A percentile compares a stretch with the other conserved stretches of the same genome.
phyloP scores from a whole-genome alignment of 192 early-diverging fungal species.

The Coemansia sp. region DNA sequence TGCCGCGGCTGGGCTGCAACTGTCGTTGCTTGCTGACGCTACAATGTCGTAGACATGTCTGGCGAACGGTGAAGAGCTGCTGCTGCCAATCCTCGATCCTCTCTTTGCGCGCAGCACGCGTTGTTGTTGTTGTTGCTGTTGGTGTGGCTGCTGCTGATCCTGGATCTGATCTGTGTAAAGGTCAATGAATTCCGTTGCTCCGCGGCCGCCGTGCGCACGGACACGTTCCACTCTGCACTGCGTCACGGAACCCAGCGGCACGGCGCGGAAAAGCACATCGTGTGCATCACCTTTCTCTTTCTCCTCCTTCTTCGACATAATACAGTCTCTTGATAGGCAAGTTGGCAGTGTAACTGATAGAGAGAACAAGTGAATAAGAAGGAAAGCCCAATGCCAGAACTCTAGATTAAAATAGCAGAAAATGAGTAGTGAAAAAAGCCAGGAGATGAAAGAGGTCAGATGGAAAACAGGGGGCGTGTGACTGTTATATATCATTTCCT shows the following conservation, averaged over 20 bases:
- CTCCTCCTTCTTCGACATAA: background rate
- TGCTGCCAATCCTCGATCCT: background rate
- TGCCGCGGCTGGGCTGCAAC: background rate
- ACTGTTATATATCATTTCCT: no score
- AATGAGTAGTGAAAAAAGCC: background rate
- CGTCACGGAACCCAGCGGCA: constrained; percentile 18
- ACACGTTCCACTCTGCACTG: constrained; percentile 30
- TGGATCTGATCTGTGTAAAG: background rate
- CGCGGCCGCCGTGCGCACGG: background rate
- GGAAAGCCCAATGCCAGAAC: background rate
- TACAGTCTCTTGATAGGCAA: background rate
- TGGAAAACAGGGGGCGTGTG: no score
- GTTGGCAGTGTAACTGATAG: background rate
- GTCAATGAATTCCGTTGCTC: background rate
- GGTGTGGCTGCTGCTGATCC: constrained; percentile 1
- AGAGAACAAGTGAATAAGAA: background rate
- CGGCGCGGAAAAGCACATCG: constrained; percentile 9
- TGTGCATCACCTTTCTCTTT: background rate
- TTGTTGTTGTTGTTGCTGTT: background rate
- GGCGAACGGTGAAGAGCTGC: background rate
- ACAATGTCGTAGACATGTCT: background rate
- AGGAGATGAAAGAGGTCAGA: no score
- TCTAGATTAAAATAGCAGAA: background rate
- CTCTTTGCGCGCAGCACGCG: background rate
- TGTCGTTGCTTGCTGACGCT: background rate